phyloP scores from a whole-genome alignment of 1,284 basidiomycete species.

The Spongiforma sp. region DNA sequence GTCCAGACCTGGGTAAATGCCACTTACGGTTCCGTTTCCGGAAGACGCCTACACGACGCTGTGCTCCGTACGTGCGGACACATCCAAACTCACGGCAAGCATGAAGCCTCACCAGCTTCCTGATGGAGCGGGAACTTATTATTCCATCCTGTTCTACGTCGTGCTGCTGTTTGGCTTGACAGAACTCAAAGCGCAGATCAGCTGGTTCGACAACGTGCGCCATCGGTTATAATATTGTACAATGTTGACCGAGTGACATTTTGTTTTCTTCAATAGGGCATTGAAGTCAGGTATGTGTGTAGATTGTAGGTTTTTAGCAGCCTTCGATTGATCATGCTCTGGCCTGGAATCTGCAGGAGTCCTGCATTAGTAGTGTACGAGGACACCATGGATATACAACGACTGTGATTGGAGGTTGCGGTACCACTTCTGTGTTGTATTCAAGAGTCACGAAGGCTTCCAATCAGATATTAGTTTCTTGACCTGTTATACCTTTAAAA shows the following conservation, averaged over 20 bases:
- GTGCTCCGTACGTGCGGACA: slow-evolving; percentile 18
- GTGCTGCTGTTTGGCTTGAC: slow-evolving; percentile 20
- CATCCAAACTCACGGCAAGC: slow-evolving; percentile 9
- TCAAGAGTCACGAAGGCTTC: background rate
- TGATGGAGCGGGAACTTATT: slow-evolving; percentile 11
- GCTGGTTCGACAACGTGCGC: slow-evolving; percentile 23
- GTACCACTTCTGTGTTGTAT: background rate
- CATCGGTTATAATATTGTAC: too few relatives aligned
- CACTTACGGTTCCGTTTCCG: slow-evolving; percentile 23
- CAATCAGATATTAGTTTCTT: background rate
- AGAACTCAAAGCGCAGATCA: slow-evolving; percentile 53
- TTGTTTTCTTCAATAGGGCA: slow-evolving; percentile 24
- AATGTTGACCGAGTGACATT: too few relatives aligned
- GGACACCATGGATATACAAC: slow-evolving; percentile 18
- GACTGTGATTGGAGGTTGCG: slow-evolving; percentile 3
- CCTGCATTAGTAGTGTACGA: slow-evolving; percentile 45
- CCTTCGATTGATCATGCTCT: background rate
- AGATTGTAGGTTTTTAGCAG: background rate
- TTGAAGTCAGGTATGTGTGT: slow-evolving; percentile 32
- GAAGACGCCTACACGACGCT: too few relatives aligned
- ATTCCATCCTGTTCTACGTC: slow-evolving; percentile 6
- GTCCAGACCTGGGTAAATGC: background rate
- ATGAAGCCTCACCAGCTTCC: background rate
- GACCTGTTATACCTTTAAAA: too few relatives aligned
- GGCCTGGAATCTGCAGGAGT: slow-evolving; percentile 30